Percentiles rank a stretch among this genome's conserved stretches.
These are phyloP conservation scores for Podila verticillata DNA, from an alignment of 192 early-diverging fungal genomes.

Conservation along the genomic window DNA sequence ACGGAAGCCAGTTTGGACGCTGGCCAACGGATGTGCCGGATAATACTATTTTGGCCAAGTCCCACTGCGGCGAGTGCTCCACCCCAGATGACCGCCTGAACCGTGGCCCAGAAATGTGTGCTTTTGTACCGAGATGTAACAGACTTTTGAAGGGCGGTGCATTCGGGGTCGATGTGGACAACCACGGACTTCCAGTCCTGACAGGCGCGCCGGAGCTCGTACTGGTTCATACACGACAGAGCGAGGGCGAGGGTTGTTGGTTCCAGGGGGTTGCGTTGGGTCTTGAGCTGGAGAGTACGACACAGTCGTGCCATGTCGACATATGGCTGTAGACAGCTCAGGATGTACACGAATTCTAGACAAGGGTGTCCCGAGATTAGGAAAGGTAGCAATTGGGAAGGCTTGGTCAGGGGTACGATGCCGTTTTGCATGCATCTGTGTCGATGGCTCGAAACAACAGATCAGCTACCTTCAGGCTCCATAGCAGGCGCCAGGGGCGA, in stretches of 20 bases:
- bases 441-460: background rate
- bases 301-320: constrained; percentile 46
- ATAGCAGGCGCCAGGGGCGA: constrained; percentile 36
- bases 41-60: constrained; percentile 18
- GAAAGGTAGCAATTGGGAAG: background rate
- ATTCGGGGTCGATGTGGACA: constrained; percentile 48
- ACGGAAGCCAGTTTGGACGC: constrained; percentile 12
- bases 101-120: constrained; percentile 23
- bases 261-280: background rate
- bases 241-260: constrained; percentile 20
- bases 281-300: constrained; percentile 5
- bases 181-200: constrained; percentile 45
- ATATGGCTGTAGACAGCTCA: constrained; percentile 39
- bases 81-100: constrained; percentile 33
- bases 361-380: background rate
- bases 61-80: constrained; percentile 15
- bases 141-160: constrained; percentile 38
- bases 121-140: constrained; percentile 11
- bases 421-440: background rate
- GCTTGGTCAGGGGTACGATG: background rate
- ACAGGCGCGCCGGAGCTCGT: constrained; percentile 36
- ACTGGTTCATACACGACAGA: constrained; percentile 49
- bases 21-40: constrained; percentile 20
- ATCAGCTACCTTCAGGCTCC: constrained; percentile 42
- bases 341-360: constrained; percentile 46